Percentiles rank a stretch among this genome's conserved stretches.
These are phyloP conservation scores for Monilinia vaccinii-corymbosi DNA, from an alignment of 2,329 filamentous ascomycete species.

Conservation along the genomic window DNA sequence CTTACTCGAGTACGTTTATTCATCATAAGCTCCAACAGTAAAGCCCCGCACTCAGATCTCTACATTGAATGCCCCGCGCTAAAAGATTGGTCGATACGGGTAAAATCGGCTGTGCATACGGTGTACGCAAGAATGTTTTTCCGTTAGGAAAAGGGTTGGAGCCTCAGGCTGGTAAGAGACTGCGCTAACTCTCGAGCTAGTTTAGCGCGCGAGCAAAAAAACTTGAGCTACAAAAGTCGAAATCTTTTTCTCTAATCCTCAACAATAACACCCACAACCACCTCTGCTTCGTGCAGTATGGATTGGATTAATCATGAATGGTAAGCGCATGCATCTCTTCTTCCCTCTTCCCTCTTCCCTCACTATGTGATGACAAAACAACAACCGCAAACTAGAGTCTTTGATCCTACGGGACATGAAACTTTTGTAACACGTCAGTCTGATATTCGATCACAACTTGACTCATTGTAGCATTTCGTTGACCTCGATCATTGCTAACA, in stretches of 20 bases:
- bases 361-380: slow-evolving; percentile 66
- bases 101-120: not conserved
- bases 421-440: slow-evolving; percentile 89
- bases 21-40: not conserved
- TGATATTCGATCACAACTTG: slow-evolving; percentile 41
- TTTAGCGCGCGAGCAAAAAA: slow-evolving; percentile 6
- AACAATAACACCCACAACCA: not conserved
- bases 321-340: slow-evolving; percentile 19
- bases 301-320: slow-evolving; percentile 6
- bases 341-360: slow-evolving; percentile 18
- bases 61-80: slow-evolving; percentile 14
- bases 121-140: slow-evolving; percentile 7
- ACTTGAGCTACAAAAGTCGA: slow-evolving; percentile 9
- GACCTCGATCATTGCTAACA: slow-evolving; percentile 1
- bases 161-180: not conserved
- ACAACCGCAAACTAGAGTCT: slow-evolving; percentile 96
- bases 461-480: not conserved
- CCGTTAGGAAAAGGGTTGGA: not conserved
- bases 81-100: slow-evolving; percentile 6
- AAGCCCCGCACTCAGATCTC: slow-evolving; percentile 9
- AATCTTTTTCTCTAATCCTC: not conserved
- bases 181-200: not conserved
- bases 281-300: slow-evolving; percentile 15
- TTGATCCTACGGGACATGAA: slow-evolving; percentile 81
- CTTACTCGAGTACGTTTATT: too few relatives aligned